These are phyloP conservation scores for Avena eriantha DNA, from an alignment of 176 grass and related monocot genomes.

Conservation along the genomic window DNA sequence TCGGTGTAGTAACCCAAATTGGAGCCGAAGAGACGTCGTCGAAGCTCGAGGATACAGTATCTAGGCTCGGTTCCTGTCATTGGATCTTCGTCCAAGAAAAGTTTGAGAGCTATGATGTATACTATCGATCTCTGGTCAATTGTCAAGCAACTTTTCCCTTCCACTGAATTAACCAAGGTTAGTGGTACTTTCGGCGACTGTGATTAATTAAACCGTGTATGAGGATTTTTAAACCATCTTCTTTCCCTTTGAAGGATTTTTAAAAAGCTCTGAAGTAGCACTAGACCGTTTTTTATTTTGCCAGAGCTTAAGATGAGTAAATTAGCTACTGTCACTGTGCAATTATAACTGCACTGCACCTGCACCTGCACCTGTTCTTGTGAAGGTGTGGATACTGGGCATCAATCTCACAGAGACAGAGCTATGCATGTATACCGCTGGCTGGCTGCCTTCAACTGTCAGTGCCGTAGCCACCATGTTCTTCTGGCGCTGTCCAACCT, in stretches of 20 bases:
- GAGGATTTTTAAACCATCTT: too few species aligned
- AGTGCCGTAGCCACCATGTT: constrained; percentile 30
- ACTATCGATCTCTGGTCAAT: neutral
- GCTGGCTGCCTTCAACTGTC: neutral
- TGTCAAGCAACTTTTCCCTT: too few species aligned
- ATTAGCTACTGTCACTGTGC: neutral
- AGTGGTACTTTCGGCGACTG: neutral
- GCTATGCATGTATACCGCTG: neutral
- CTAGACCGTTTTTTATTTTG: neutral
- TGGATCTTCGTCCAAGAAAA: constrained; percentile 14
- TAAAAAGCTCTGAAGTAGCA: neutral
- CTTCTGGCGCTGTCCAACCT: neutral
- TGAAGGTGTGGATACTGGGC: neutral
- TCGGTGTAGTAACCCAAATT: neutral
- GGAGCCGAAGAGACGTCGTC: neutral
- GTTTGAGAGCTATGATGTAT: neutral
- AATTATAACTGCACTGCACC: neutral
- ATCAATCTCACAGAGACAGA: neutral
- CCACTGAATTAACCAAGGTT: neutral
- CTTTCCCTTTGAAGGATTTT: neutral
- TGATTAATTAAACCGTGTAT: neutral
- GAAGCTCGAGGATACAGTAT: neutral
- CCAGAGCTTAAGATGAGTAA: neutral
- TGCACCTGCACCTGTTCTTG: constrained; percentile 10
- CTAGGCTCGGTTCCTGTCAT: neutral